Conservation (phyloP, 2,329 filamentous ascomycete genomes). For the Fusarium tuaranense region DNA sequence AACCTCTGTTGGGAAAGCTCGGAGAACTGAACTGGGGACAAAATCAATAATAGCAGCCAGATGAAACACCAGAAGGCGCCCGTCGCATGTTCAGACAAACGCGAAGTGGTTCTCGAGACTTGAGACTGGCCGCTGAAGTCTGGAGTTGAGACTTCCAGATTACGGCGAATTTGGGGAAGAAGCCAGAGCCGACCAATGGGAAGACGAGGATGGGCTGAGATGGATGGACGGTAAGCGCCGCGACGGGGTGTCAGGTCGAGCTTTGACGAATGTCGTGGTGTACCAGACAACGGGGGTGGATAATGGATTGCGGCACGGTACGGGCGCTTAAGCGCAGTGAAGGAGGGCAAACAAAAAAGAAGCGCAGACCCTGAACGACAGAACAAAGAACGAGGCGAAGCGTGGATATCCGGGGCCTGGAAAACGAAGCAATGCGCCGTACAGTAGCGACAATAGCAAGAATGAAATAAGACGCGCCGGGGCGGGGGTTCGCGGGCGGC, state of each 20-base stretch:
- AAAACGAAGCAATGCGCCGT: slow-evolving; percentile 22
- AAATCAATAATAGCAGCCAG: slow-evolving; percentile 35
- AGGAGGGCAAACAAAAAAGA: slow-evolving; percentile 15
- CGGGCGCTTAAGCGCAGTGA: slow-evolving; percentile 35
- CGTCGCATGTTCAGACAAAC: slow-evolving; percentile 42
- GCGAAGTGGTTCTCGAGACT: slow-evolving; percentile 30
- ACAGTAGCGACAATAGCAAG: slow-evolving; percentile 11
- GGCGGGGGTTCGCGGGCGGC: slow-evolving; percentile 30
- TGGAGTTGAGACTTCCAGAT: slow-evolving; percentile 33
- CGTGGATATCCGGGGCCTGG: slow-evolving; percentile 18
- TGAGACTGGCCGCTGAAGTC: slow-evolving; percentile 28
- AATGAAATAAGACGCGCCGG: slow-evolving; percentile 1
- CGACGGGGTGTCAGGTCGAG: slow-evolving; percentile 19
- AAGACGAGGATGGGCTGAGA: slow-evolving; percentile 14
- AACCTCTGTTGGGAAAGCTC: slow-evolving; percentile 19
- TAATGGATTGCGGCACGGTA: slow-evolving; percentile 39
- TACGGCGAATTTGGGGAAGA: slow-evolving; percentile 27
- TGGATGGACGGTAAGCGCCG: slow-evolving; percentile 40
- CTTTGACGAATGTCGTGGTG: slow-evolving; percentile 34
- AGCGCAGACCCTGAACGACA: not conserved
- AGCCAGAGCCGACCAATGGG: slow-evolving; percentile 32
- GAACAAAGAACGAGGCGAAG: slow-evolving; percentile 8
- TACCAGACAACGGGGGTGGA: slow-evolving; percentile 24
- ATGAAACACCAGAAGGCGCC: slow-evolving; percentile 43
- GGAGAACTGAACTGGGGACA: slow-evolving; percentile 23